A percentile compares a stretch with the other conserved stretches of the same genome.
These are phyloP conservation scores for Aspergillus phoenicis DNA, from an alignment of 2,329 filamentous ascomycete species.

Conservation along the genomic window DNA sequence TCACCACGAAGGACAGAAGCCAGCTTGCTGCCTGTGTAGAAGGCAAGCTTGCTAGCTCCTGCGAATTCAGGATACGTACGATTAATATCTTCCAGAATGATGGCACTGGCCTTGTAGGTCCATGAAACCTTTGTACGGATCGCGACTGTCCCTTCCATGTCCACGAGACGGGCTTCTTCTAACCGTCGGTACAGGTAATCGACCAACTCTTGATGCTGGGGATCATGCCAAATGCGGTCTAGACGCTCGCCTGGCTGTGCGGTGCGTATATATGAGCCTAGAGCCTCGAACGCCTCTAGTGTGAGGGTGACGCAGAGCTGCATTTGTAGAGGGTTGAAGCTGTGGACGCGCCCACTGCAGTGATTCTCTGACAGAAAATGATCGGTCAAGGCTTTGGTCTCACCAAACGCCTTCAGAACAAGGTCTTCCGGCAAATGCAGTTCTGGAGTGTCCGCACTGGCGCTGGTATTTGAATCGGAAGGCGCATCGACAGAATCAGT, in stretches of 20 bases:
- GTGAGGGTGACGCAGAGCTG: constrained; percentile 27
- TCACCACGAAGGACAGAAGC: constrained; percentile 32
- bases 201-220: constrained; percentile 34
- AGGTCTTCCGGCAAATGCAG: constrained; percentile 5
- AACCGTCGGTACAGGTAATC: constrained; percentile 40
- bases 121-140: constrained; percentile 31
- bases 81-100: constrained; percentile 33
- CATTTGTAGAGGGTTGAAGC: constrained; percentile 29
- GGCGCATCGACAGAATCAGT: not conserved
- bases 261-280: constrained; percentile 30
- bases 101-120: constrained; percentile 25
- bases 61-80: constrained; percentile 29
- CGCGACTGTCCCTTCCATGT: constrained; percentile 26
- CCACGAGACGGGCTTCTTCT: constrained; percentile 35
- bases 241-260: constrained; percentile 25
- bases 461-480: constrained; percentile 12
- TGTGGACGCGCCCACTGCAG: constrained; percentile 28
- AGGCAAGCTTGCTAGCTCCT: constrained; percentile 28
- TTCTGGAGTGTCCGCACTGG: constrained; percentile 6
- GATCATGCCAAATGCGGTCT: constrained; percentile 26
- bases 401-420: constrained; percentile 31
- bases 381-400: constrained; percentile 31
- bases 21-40: constrained; percentile 24
- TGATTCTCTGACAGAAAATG: constrained; percentile 29
- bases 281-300: constrained; percentile 40